These are phyloP conservation scores for Fusarium udum DNA, from an alignment of 2,329 filamentous ascomycete species.

Conservation along the genomic window DNA sequence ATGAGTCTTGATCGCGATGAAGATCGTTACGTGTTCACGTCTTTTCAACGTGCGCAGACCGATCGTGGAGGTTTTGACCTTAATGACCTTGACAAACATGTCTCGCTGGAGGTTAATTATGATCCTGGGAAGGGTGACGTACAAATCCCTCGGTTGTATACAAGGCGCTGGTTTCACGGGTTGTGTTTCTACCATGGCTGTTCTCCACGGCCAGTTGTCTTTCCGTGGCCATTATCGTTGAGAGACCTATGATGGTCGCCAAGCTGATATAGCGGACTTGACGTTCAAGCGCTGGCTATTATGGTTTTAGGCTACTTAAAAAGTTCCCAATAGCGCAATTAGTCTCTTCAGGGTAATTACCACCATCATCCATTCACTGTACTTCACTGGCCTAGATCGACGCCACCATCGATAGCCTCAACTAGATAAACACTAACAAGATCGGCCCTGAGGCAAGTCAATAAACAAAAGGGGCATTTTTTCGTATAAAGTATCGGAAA, in stretches of 20 bases:
- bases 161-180: not conserved
- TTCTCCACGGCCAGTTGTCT: accelerated
- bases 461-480: not conserved
- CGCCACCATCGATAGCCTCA: not conserved
- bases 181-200: not conserved
- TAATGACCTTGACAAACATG: not conserved
- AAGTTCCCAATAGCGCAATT: not conserved
- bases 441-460: not conserved
- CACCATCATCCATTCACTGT: accelerated
- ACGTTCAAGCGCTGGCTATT: too few relatives aligned
- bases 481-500: not conserved
- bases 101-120: not conserved
- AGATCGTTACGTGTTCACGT: not conserved
- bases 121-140: accelerated
- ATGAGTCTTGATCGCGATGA: not conserved
- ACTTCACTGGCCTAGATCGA: accelerated
- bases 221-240: not conserved
- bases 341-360: not conserved
- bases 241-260: not conserved
- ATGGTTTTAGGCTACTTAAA: accelerated
- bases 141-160: not conserved
- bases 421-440: not conserved
- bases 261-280: too few relatives aligned
- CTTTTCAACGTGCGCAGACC: not conserved
- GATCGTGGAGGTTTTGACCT: not conserved